Conservation (phyloP, 2,329 filamentous ascomycete genomes). For the Diaporthe sp. region DNA sequence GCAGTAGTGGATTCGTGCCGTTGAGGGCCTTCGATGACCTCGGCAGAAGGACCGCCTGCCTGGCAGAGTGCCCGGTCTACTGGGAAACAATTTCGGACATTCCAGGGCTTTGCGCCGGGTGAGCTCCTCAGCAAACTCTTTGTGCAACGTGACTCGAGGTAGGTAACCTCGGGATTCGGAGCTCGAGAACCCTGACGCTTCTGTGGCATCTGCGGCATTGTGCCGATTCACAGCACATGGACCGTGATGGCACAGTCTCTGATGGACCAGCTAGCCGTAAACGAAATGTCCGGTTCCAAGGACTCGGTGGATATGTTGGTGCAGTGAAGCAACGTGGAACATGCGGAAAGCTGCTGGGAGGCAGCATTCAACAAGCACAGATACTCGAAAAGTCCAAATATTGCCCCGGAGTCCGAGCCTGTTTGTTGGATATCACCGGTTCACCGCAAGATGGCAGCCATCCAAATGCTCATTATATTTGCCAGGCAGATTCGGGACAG, state of each 20-base stretch:
- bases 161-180: not conserved
- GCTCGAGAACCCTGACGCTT: not conserved
- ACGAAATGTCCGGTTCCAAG: not conserved
- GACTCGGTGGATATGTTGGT: not conserved
- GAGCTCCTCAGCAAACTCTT: not conserved
- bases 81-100: not conserved
- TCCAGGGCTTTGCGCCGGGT: not conserved
- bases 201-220: not conserved
- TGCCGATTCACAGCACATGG: not conserved
- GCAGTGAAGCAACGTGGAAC: not conserved
- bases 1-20: conserved; percentile 1
- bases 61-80: not conserved
- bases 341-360: not conserved
- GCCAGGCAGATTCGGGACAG: not conserved
- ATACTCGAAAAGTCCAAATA: not conserved
- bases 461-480: not conserved
- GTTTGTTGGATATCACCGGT: not conserved
- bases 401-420: not conserved
- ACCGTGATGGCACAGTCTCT: not conserved
- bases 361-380: not conserved
- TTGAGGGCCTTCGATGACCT: not conserved
- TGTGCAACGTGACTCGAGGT: not conserved
- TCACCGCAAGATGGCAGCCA: not conserved
- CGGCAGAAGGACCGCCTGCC: not conserved
- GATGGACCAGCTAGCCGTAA: not conserved